These are phyloP conservation scores for Trametes cingulata DNA, from an alignment of 768 basidiomycete genomes.

Conservation along the genomic window DNA sequence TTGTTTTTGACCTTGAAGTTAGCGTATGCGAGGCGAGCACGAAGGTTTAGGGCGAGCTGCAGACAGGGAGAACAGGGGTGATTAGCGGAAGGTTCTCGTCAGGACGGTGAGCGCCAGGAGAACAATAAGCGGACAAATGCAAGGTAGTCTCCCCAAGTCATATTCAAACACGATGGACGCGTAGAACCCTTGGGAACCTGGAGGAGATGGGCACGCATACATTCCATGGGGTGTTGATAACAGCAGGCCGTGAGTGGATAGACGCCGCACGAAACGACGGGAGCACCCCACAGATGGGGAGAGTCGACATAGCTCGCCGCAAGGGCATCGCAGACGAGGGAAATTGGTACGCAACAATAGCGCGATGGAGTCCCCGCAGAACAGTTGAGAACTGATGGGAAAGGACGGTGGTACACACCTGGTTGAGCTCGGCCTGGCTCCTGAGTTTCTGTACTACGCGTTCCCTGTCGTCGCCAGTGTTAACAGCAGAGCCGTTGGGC, in stretches of 20 bases:
- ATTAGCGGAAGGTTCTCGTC: slow-evolving; percentile 7
- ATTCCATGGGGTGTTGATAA: neutral
- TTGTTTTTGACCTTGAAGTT: slow-evolving; percentile 83
- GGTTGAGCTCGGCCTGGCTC: slow-evolving; percentile 76
- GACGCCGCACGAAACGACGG: no score
- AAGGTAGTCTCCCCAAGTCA: no score
- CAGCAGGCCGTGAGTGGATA: neutral
- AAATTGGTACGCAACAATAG: neutral
- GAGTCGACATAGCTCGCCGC: slow-evolving; percentile 13
- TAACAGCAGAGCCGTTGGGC: slow-evolving; percentile 38
- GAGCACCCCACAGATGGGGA: neutral
- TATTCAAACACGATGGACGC: neutral
- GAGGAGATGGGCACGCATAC: neutral
- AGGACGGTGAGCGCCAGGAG: neutral
- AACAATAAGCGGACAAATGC: neutral
- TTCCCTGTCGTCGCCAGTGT: slow-evolving; percentile 62
- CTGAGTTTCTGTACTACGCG: slow-evolving; percentile 74
- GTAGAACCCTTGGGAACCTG: neutral
- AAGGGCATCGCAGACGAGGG: neutral
- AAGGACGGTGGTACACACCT: slow-evolving; percentile 46
- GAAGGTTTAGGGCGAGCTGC: slow-evolving; percentile 79
- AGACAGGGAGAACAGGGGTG: slow-evolving; percentile 24
- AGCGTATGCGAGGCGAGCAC: slow-evolving; percentile 80
- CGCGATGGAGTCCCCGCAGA: slow-evolving; percentile 32
- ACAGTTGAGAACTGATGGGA: slow-evolving; percentile 49